phyloP scores from a whole-genome alignment of 495 filamentous ascomycete species.

The Trichoderma virens region DNA sequence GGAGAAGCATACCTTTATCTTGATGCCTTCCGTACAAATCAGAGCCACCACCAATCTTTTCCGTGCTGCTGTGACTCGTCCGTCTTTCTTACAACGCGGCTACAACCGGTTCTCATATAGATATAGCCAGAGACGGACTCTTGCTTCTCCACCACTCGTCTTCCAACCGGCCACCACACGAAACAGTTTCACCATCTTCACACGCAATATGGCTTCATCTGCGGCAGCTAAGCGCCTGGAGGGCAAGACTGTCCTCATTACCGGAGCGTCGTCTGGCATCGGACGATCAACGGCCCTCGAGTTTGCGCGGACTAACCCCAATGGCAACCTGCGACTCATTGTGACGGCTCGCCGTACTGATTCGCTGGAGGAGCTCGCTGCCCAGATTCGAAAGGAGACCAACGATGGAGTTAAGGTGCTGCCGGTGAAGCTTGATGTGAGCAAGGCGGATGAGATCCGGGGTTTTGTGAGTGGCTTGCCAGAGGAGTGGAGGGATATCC shows the following conservation, averaged over 20 bases:
- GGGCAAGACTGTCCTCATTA: slow-evolving; percentile 90
- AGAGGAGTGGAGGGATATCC: slow-evolving; percentile 75
- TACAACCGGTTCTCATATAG: background rate
- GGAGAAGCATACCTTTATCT: background rate
- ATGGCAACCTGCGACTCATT: slow-evolving; percentile 67
- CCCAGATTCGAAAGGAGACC: slow-evolving; percentile 69
- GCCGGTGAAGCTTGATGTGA: slow-evolving; percentile 80
- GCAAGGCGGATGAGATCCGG: slow-evolving; percentile 66
- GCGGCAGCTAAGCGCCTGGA: slow-evolving; percentile 79
- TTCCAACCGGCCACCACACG: background rate
- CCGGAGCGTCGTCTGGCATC: slow-evolving; percentile 91
- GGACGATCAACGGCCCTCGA: slow-evolving; percentile 79
- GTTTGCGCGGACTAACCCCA: slow-evolving; percentile 81
- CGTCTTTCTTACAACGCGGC: background rate
- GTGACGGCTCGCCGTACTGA: slow-evolving; percentile 82
- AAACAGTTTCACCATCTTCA: background rate
- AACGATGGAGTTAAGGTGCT: slow-evolving; percentile 75
- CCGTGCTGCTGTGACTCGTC: background rate
- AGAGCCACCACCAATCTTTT: background rate
- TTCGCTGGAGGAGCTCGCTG: slow-evolving; percentile 63
- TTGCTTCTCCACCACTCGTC: background rate
- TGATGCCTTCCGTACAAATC: background rate
- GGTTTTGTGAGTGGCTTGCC: slow-evolving; percentile 68
- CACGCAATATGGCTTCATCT: slow-evolving; percentile 55
- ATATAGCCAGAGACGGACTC: background rate